Conservation (phyloP, 192 early-diverging fungal species). For the Rhizophagus sp. region DNA sequence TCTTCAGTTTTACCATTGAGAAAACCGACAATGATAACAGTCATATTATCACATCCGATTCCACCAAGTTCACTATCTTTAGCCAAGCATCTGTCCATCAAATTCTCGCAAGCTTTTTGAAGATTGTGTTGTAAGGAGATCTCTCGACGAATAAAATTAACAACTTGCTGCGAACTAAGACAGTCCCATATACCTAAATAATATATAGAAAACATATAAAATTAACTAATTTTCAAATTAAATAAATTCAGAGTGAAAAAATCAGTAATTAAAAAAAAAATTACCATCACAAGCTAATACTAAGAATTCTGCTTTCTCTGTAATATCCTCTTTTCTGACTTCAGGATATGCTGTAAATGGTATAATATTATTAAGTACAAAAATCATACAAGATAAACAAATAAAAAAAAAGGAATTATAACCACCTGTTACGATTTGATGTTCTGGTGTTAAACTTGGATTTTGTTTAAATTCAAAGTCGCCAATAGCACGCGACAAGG, state of each 20-base stretch:
- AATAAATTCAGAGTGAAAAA: background rate
- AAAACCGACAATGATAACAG: conserved; percentile 87
- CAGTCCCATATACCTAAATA: conserved; percentile 96
- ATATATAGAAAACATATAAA: background rate
- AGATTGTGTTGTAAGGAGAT: conserved; percentile 15
- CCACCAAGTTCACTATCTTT: conserved; percentile 84
- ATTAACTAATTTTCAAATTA: background rate
- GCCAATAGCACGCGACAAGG: conserved; percentile 94
- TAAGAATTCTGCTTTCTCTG: conserved; percentile 85
- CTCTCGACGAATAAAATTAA: conserved; percentile 73
- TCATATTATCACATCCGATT: conserved; percentile 99
- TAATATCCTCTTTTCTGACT: conserved; percentile 61
- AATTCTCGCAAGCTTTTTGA: conserved; percentile 73
- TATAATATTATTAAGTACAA: background rate
- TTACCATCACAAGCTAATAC: conserved; percentile 96
- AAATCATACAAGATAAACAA: background rate
- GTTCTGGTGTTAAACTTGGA: conserved; percentile 68
- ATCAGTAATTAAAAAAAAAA: conserved; percentile 33
- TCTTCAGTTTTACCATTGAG: conserved; percentile 75
- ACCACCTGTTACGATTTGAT: conserved; percentile 90
- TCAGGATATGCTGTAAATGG: conserved; percentile 74
- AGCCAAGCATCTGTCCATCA: conserved; percentile 94
- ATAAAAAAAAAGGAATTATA: background rate
- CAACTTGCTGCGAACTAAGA: conserved; percentile 87
- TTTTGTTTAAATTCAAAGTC: conserved; percentile 99